These are phyloP conservation scores for Aspergillus sergii DNA, from an alignment of 2,329 filamentous ascomycete genomes.

Conservation along the genomic window DNA sequence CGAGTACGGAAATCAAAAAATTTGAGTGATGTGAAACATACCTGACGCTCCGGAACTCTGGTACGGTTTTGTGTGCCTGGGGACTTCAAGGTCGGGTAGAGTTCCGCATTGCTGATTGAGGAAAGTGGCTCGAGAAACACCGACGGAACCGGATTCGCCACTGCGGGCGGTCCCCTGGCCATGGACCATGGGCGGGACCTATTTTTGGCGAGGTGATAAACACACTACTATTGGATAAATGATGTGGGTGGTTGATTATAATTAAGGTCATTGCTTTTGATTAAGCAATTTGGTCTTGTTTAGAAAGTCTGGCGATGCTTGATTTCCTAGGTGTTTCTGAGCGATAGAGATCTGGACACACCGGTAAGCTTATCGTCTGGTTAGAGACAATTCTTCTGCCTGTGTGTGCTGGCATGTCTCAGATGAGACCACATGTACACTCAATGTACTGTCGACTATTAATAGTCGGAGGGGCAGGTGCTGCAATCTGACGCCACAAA, in stretches of 20 bases:
- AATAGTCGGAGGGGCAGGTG: background rate
- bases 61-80: background rate
- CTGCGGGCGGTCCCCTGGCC: background rate
- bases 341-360: no score
- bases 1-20: background rate
- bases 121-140: background rate
- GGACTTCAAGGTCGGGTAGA: background rate
- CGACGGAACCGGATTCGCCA: background rate
- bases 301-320: background rate
- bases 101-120: background rate
- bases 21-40: background rate
- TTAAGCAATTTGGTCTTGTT: background rate
- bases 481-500: background rate
- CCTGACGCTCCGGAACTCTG: background rate
- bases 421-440: background rate
- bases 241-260: background rate
- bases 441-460: background rate
- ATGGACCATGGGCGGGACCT: background rate
- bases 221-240: background rate
- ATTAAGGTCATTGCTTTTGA: background rate
- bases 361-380: background rate
- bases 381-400: background rate
- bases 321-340: background rate
- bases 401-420: slow-evolving; percentile 2
- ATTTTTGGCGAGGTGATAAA: background rate